Conservation (phyloP, 2,329 filamentous ascomycete genomes). For the Lachnellula suecica region DNA sequence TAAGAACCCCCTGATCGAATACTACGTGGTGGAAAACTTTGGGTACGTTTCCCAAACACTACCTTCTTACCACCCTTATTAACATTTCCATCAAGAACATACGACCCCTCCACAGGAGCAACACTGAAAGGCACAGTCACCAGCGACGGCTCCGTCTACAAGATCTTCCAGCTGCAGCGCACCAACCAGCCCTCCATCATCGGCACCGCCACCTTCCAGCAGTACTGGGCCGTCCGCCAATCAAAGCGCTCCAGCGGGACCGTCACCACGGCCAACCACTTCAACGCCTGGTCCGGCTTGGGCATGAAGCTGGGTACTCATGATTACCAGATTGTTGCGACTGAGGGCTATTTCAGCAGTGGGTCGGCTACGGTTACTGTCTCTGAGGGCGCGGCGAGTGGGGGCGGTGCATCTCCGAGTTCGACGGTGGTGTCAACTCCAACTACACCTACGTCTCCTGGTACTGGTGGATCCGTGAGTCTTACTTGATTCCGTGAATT, state of each 20-base stretch:
- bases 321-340: conserved; percentile 55
- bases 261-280: conserved; percentile 49
- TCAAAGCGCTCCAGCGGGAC: conserved; percentile 49
- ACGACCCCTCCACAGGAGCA: conserved; percentile 44
- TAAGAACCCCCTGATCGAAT: conserved; percentile 52
- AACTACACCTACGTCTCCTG: neutral
- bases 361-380: conserved; percentile 45
- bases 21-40: conserved; percentile 56
- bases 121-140: conserved; percentile 50
- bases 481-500: neutral
- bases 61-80: neutral
- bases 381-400: neutral
- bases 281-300: conserved; percentile 48
- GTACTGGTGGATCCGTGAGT: neutral
- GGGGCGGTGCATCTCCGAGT: neutral
- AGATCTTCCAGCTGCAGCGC: conserved; percentile 36
- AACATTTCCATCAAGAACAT: conserved; percentile 28
- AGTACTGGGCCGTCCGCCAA: conserved; percentile 51
- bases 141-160: conserved; percentile 51
- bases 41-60: conserved; percentile 16
- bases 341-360: conserved; percentile 51
- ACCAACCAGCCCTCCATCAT: conserved; percentile 16
- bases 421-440: neutral
- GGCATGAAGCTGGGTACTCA: conserved; percentile 46
- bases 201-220: conserved; percentile 49